Base-by-base conservation (phyloP, 2,329 filamentous ascomycete species). In the Didymella segeticola region DNA sequence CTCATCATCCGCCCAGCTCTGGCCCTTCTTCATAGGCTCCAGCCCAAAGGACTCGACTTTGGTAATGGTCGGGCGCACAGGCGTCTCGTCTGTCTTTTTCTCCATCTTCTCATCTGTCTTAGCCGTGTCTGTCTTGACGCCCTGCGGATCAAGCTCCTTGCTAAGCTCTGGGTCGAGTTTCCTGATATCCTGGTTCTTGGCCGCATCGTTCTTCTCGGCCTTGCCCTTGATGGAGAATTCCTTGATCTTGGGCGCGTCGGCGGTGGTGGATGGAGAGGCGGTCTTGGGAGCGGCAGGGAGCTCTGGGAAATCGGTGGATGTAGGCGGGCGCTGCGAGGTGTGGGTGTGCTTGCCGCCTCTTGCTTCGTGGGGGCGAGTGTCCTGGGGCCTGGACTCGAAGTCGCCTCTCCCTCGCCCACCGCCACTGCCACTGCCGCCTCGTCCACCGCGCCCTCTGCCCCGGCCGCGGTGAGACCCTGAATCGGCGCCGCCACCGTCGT, bases 301-400 rank as follows among this genome's bases (percentile, higher is more conserved):
- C 10, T 77, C 75, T 5, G 79, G 79, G 56, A 82, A 82, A 39
- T 82, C 79, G 22, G 76, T 69, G 15, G 70, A 58, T 33, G 69
- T 70, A 1, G 78, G 79, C 14, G 64, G 63, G 41, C 64, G 65
- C 41, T 68, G 67, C 27, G 23, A 43, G 39, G 17, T 61, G 49
- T 23, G 58, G 39, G 17, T 61, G 49, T 23, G 58, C 47, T 27
- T 56, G 56, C 50, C 59, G 60, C 23, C 52, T 52, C n/a, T 48
- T 43, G 36, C 36, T n/a, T 55, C 58, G 39, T 68, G 62, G 29
- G 12, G 52, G 2, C 31, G 49, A 4, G 5, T 4, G 11, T 53
- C 43, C 5, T 33, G 31, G 10, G 19, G 43, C 0, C 31, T 25
- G 11, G 26, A 26, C 14, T 47, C 43, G 45, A 39, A 39, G 22